These are phyloP conservation scores for Mortierella claussenii DNA, from an alignment of 192 early-diverging fungal species.

Conservation along the genomic window DNA sequence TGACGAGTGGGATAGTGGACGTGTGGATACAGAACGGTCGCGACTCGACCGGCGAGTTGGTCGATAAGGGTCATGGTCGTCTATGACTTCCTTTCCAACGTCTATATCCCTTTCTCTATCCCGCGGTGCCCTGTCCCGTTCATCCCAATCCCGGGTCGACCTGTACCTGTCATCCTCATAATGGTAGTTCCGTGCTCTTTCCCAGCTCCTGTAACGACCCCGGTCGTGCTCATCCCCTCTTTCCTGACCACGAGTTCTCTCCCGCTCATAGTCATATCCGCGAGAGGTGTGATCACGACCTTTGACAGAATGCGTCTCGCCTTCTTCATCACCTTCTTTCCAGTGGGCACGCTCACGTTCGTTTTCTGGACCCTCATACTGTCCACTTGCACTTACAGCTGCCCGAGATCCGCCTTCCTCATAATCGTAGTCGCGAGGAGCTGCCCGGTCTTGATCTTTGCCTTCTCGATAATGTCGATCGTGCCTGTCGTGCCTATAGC, in stretches of 20 bases:
- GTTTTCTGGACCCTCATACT: constrained; percentile 12
- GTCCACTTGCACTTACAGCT: neutral
- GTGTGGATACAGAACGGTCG: constrained; percentile 10
- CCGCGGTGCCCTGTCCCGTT: constrained; percentile 18
- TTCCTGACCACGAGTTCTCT: constrained; percentile 15
- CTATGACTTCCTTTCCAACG: neutral
- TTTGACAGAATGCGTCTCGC: constrained; percentile 22
- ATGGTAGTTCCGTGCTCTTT: constrained; percentile 5
- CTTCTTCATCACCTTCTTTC: constrained; percentile 44
- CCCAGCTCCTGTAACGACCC: constrained; percentile 24
- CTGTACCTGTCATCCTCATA: constrained; percentile 1
- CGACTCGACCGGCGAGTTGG: constrained; percentile 10
- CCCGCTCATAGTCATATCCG: constrained; percentile 27
- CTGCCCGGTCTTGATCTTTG: constrained; percentile 25
- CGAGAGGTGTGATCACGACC: constrained; percentile 17
- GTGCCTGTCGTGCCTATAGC: constrained; percentile 22
- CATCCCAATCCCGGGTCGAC: constrained; percentile 4
- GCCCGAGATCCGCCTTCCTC: constrained; percentile 10
- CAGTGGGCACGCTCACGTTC: constrained; percentile 34
- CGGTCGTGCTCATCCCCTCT: constrained; percentile 9
- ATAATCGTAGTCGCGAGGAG: constrained; percentile 32
- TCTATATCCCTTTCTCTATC: constrained; percentile 15
- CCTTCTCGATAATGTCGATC: constrained; percentile 21
- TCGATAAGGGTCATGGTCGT: constrained; percentile 11
- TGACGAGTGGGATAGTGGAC: neutral